Evolutionary conservation across 2,329 filamentous ascomycete species (phyloP).

Genomic region (Calonectria montana): DNA sequence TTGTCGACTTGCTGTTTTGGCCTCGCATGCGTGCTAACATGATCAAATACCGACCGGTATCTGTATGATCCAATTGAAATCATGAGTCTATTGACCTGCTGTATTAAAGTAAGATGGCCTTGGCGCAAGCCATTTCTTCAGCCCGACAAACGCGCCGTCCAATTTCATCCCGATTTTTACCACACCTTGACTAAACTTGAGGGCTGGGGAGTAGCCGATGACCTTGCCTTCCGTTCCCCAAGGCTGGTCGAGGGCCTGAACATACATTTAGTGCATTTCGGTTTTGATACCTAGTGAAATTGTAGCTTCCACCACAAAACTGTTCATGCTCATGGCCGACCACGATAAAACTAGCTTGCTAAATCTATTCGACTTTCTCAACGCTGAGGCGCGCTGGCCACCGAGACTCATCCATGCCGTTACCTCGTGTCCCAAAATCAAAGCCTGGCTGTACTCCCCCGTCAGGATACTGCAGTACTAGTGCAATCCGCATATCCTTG

Average conservation of each 20-base stretch:
- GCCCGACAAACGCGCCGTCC: not conserved
- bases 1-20: constrained; percentile 6
- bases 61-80: not conserved
- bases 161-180: not conserved
- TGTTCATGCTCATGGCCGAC: too few species aligned
- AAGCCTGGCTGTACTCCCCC: not conserved
- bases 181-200: not conserved
- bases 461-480: not conserved
- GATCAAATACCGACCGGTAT: not conserved
- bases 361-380: not conserved
- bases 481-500: not conserved
- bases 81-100: not conserved
- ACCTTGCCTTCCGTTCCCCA: not conserved
- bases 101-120: not conserved
- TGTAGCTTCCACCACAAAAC: not conserved
- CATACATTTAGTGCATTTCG: not conserved
- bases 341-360: too few species aligned
- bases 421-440: constrained; percentile 4
- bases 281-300: not conserved
- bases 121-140: not conserved
- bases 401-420: not conserved
- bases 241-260: not conserved
- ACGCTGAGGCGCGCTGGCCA: not conserved
- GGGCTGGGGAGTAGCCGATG: not conserved
- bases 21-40: not conserved